These are phyloP conservation scores for Besnoitia besnoiti DNA, from an alignment of 169 alveolate genomes.

Conservation along the genomic window DNA sequence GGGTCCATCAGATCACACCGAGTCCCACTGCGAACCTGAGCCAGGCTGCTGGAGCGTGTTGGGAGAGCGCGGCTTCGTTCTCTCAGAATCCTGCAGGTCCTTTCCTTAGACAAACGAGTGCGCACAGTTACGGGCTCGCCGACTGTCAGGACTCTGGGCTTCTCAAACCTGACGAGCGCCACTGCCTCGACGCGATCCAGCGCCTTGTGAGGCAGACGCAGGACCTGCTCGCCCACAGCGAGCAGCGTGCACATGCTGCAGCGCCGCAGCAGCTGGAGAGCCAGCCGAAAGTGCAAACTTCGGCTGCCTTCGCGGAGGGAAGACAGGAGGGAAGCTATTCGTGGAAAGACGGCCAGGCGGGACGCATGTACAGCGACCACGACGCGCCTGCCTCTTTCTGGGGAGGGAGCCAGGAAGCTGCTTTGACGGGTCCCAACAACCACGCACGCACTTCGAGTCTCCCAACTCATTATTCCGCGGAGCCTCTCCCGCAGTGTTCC, in stretches of 20 bases:
- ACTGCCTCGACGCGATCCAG: background rate
- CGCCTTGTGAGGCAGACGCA: conserved; percentile 15
- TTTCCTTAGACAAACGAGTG: background rate
- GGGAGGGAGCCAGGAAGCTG: background rate
- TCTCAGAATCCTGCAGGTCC: background rate
- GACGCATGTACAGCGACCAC: too few relatives aligned
- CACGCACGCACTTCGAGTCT: background rate
- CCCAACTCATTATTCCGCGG: background rate
- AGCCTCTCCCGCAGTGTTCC: background rate
- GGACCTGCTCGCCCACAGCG: background rate
- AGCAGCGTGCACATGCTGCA: background rate
- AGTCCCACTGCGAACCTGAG: background rate
- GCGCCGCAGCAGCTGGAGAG: background rate
- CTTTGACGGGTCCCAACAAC: background rate
- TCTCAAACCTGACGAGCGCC: conserved; percentile 12
- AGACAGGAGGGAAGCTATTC: too few relatives aligned
- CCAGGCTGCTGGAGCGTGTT: background rate
- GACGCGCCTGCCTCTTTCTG: background rate
- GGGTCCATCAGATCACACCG: too few relatives aligned
- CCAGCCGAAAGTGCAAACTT: background rate
- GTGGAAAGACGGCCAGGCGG: too few relatives aligned
- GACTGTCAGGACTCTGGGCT: background rate
- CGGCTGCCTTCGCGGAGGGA: too few relatives aligned
- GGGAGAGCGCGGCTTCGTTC: background rate
- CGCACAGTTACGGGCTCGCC: background rate